Conservation (phyloP, 2,329 filamentous ascomycete species). For the Neonectria coccinea region DNA sequence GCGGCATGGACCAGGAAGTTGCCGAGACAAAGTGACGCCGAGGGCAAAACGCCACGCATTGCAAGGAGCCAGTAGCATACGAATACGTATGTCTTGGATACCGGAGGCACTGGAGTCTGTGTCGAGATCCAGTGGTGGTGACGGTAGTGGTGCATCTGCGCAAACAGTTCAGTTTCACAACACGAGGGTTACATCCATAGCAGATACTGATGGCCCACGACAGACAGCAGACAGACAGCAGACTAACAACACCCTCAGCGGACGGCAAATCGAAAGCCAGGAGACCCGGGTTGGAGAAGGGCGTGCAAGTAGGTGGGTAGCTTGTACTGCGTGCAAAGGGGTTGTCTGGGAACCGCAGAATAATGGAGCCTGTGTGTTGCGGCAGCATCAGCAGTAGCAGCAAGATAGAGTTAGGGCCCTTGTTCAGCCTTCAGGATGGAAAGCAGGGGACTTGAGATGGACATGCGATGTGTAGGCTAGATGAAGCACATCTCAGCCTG, state of each 20-base stretch:
- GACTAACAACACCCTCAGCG: not conserved
- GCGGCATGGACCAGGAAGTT: constrained; percentile 21
- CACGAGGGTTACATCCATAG: constrained; percentile 20
- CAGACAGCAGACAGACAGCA: constrained; percentile 17
- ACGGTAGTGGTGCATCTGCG: constrained; percentile 3
- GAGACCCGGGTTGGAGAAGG: constrained; percentile 8
- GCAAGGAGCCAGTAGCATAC: constrained; percentile 24
- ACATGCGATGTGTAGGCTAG: not conserved
- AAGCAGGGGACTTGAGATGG: constrained; percentile 5
- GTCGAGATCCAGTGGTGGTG: constrained; percentile 11
- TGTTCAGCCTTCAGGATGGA: not conserved
- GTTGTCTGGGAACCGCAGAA: constrained; percentile 17
- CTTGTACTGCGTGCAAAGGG: not conserved
- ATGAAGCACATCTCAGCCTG: not conserved
- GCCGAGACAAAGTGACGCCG: not conserved
- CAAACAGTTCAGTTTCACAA: constrained; percentile 29
- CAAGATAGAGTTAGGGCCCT: constrained; percentile 22
- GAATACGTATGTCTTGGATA: constrained; percentile 29
- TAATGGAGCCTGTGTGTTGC: constrained; percentile 14
- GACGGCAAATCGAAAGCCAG: constrained; percentile 1
- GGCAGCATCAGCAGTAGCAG: constrained; percentile 8
- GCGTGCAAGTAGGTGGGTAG: constrained; percentile 11
- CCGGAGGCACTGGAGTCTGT: constrained; percentile 1
- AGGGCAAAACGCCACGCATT: constrained; percentile 22
- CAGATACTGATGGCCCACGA: constrained; percentile 11